phyloP scores from a whole-genome alignment of 352 stramenopile genomes.

The Plasmopara viticola region DNA sequence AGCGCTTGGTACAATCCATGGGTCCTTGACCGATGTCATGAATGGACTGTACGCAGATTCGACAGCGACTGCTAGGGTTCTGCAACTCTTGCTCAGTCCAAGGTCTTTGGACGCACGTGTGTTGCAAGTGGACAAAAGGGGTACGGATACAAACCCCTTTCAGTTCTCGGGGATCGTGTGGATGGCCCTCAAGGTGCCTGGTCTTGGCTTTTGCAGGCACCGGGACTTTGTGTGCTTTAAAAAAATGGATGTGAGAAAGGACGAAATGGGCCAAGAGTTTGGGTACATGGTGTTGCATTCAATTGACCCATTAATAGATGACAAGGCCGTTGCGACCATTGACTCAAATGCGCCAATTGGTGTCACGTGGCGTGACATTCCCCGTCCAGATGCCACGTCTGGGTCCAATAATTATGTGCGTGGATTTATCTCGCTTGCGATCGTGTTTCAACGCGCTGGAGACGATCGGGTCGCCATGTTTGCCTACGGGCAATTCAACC shows the following conservation, averaged over 20 bases:
- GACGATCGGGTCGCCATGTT: conserved; percentile 66
- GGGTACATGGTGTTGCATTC: conserved; percentile 68
- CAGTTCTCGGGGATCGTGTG: conserved; percentile 73
- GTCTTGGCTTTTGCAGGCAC: conserved; percentile 51
- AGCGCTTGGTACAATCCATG: conserved; percentile 54
- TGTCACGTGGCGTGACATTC: too few species aligned
- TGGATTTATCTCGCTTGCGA: conserved; percentile 53
- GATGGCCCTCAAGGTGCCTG: conserved; percentile 49
- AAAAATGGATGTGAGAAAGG: conserved; percentile 58
- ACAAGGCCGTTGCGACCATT: conserved; percentile 12
- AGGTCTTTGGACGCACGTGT: conserved; percentile 51
- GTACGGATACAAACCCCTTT: conserved; percentile 48
- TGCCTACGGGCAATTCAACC: conserved; percentile 57
- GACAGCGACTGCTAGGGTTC: conserved; percentile 52
- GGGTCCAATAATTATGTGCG: conserved; percentile 38
- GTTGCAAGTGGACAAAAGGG: conserved; percentile 61
- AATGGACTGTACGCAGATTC: conserved; percentile 73
- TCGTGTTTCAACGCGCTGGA: conserved; percentile 52
- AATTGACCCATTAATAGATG: conserved; percentile 41
- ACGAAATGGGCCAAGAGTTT: conserved; percentile 58
- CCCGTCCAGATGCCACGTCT: too few species aligned
- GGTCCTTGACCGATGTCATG: conserved; percentile 62
- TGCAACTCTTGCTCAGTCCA: conserved; percentile 55
- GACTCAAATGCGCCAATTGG: conserved; percentile 2
- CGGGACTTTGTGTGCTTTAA: conserved; percentile 75